These are phyloP conservation scores for Colletotrichum simmondsii DNA, from an alignment of 2,329 filamentous ascomycete genomes.

Conservation along the genomic window DNA sequence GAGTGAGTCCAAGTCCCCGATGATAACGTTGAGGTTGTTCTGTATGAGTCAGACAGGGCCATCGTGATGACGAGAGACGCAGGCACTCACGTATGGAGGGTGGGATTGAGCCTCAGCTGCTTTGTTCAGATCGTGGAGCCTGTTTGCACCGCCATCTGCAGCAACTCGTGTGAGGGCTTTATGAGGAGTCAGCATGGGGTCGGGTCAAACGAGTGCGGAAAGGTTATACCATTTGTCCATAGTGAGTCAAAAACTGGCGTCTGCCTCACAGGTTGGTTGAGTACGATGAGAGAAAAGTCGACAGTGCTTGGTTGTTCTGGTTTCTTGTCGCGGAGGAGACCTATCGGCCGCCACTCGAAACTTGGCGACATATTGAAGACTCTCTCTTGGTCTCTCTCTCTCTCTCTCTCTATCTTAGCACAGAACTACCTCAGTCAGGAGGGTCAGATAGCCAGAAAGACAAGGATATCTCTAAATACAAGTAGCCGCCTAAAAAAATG, in stretches of 20 bases:
- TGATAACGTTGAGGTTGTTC: conserved; percentile 76
- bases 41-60: conserved; percentile 37
- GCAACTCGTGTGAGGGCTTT: conserved; percentile 77
- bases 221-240: conserved; percentile 58
- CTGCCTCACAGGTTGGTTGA: conserved; percentile 62
- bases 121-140: conserved; percentile 61
- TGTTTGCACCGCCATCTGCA: conserved; percentile 92
- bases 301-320: conserved; percentile 34
- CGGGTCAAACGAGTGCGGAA: not conserved
- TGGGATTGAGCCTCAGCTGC: not conserved
- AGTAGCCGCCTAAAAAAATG: not conserved
- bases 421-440: not conserved
- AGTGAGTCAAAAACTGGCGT: conserved; percentile 59
- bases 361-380: conserved; percentile 7
- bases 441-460: not conserved
- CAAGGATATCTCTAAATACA: not conserved
- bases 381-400: no score
- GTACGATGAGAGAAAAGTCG: conserved; percentile 58
- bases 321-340: conserved; percentile 47
- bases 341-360: conserved; percentile 54
- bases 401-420: not conserved
- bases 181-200: conserved; percentile 36
- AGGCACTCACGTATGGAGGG: conserved; percentile 13
- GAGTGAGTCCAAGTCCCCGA: conserved; percentile 93
- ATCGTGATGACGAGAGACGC: not conserved